A percentile compares a stretch with the other conserved stretches of the same genome.
These are phyloP conservation scores for Massospora cicadina DNA, from an alignment of 371 early-diverging fungal genomes.

Conservation along the genomic window DNA sequence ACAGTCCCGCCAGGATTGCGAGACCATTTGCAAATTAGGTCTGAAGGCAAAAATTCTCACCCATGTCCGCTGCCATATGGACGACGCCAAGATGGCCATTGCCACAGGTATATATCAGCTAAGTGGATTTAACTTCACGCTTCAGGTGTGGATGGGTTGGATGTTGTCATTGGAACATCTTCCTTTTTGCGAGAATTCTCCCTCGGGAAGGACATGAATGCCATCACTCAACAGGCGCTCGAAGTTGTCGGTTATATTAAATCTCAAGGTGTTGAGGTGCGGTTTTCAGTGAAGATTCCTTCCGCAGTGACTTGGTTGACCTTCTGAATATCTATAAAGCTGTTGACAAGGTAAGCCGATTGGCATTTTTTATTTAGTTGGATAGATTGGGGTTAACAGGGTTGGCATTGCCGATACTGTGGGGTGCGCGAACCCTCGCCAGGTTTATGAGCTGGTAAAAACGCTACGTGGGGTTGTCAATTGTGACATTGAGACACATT, in stretches of 20 bases:
- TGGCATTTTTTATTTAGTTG: neutral
- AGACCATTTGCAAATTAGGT: slow-evolving; percentile 72
- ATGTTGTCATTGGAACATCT: slow-evolving; percentile 92
- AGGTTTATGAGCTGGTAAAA: slow-evolving; percentile 90
- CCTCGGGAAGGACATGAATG: slow-evolving; percentile 94
- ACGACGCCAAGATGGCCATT: slow-evolving; percentile 85
- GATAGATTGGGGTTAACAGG: slow-evolving; percentile 76
- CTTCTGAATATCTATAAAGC: slow-evolving; percentile 80
- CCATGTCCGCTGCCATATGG: slow-evolving; percentile 93
- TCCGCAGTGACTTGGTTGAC: slow-evolving; percentile 89
- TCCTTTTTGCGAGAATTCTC: slow-evolving; percentile 85
- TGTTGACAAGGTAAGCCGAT: slow-evolving; percentile 54
- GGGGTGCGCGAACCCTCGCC: slow-evolving; percentile 91
- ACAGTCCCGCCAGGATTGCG: slow-evolving; percentile 80
- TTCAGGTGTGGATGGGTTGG: slow-evolving; percentile 73
- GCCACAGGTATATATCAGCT: slow-evolving; percentile 45
- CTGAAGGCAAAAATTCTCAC: slow-evolving; percentile 94
- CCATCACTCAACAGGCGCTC: slow-evolving; percentile 78
- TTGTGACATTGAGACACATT: slow-evolving; percentile 95
- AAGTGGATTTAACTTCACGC: slow-evolving; percentile 8
- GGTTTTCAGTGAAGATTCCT: slow-evolving; percentile 96
- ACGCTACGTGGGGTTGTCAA: slow-evolving; percentile 84
- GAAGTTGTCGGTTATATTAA: slow-evolving; percentile 91
- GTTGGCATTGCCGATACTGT: slow-evolving; percentile 97
- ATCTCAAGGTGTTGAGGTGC: slow-evolving; percentile 83